Conservation (phyloP, 2,329 filamentous ascomycete species). For the Arthroderma sp. region DNA sequence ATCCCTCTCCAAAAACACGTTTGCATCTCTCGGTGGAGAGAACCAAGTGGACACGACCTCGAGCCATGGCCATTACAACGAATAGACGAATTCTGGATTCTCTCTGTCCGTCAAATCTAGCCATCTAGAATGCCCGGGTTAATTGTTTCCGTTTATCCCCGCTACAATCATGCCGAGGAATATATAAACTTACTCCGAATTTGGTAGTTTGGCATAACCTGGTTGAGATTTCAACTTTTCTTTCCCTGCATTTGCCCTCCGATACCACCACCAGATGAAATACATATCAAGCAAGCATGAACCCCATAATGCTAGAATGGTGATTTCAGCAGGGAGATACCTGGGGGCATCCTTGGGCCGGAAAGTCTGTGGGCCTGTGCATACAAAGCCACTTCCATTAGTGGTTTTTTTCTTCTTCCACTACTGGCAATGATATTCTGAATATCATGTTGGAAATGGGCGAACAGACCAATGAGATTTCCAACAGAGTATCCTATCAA, state of each 20-base stretch:
- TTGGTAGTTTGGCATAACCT: conserved; percentile 48
- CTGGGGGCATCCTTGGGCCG: conserved; percentile 38
- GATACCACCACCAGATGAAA: conserved; percentile 52
- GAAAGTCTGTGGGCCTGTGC: conserved; percentile 39
- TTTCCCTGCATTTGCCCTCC: conserved; percentile 47
- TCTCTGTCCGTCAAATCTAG: conserved; percentile 53
- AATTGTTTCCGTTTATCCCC: neutral
- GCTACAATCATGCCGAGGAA: neutral
- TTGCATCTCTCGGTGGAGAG: too few relatives aligned
- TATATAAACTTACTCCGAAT: conserved; percentile 44
- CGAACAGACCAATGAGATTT: conserved; percentile 40
- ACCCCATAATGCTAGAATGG: conserved; percentile 17
- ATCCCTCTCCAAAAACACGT: too few relatives aligned
- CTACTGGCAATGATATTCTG: neutral
- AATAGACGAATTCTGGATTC: conserved; percentile 52
- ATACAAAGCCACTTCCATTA: neutral
- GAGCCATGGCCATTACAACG: conserved; percentile 25
- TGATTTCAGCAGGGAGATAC: conserved; percentile 21
- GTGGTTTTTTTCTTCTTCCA: neutral
- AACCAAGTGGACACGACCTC: too few relatives aligned
- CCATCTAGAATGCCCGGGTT: conserved; percentile 22
- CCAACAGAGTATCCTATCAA: conserved; percentile 38
- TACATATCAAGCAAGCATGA: conserved; percentile 36
- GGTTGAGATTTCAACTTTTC: conserved; percentile 37
- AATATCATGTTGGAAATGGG: neutral